Evolutionary conservation across 345 rosid genomes (phyloP).

Genomic region (Draba incana): DNA sequence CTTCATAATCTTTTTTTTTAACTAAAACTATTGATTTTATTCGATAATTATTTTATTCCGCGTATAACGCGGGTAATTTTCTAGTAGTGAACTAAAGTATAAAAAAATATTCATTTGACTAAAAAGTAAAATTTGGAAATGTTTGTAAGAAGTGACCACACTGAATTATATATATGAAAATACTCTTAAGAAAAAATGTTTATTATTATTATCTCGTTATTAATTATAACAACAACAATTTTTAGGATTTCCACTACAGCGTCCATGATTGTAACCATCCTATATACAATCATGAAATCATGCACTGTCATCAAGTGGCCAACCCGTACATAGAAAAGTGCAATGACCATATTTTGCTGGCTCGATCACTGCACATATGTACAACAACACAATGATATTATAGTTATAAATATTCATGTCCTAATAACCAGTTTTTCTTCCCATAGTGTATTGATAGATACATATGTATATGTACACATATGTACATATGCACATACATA

Average conservation of each 20-base stretch:
- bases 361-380: neutral
- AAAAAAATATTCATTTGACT: too few relatives aligned
- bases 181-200: too few relatives aligned
- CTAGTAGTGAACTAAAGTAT: too few relatives aligned
- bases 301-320: neutral
- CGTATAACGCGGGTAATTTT: too few relatives aligned
- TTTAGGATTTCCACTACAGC: neutral
- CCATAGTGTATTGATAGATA: neutral
- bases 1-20: too few relatives aligned
- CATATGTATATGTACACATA: neutral
- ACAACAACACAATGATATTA: neutral
- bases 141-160: too few relatives aligned
- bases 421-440: neutral
- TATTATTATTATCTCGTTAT: too few relatives aligned
- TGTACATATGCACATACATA: neutral
- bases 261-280: neutral
- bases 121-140: too few relatives aligned
- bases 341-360: neutral
- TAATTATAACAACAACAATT: neutral
- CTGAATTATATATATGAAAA: too few relatives aligned
- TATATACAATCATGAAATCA: neutral
- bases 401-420: neutral
- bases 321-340: neutral
- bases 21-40: too few relatives aligned
- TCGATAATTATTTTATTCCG: too few relatives aligned